A percentile compares a stretch with the other conserved stretches of the same genome.
These are phyloP conservation scores for Penicillium steckii DNA, from an alignment of 495 filamentous ascomycete genomes.

Conservation along the genomic window DNA sequence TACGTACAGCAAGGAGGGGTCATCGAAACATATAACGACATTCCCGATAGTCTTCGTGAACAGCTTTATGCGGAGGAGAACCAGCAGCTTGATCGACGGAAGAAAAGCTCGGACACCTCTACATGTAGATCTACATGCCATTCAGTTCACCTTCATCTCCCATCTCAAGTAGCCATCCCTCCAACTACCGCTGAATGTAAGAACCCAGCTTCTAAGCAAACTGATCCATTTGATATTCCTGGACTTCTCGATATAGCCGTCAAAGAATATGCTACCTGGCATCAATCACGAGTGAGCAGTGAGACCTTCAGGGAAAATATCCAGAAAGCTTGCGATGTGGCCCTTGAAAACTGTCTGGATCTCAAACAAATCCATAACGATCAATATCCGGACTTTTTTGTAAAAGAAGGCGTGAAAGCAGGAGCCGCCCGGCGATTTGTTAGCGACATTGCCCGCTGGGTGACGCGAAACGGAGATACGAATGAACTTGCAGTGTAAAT, in stretches of 20 bases:
- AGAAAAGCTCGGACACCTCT: constrained; percentile 3
- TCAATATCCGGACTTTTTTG: constrained; percentile 5
- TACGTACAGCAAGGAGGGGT: constrained; percentile 5
- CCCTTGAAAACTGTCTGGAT: constrained; percentile 5
- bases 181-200: background rate
- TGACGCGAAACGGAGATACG: background rate
- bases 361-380: constrained; percentile 1
- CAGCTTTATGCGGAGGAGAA: constrained; percentile 12
- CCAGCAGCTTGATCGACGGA: constrained; percentile 2
- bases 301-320: constrained; percentile 4
- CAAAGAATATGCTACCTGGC: constrained; percentile 7
- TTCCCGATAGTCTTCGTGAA: constrained; percentile 9
- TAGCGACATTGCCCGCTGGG: background rate
- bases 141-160: background rate
- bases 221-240: constrained; percentile 1
- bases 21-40: constrained; percentile 4
- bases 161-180: background rate
- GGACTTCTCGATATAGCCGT: constrained; percentile 6
- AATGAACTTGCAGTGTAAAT: background rate
- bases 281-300: constrained; percentile 1
- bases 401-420: constrained; percentile 4
- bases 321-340: constrained; percentile 1
- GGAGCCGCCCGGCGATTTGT: constrained; percentile 8
- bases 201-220: background rate
- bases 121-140: background rate